These are phyloP conservation scores for Gracilaria domingensis DNA, from an alignment of 23 red algal genomes.

Conservation along the genomic window DNA sequence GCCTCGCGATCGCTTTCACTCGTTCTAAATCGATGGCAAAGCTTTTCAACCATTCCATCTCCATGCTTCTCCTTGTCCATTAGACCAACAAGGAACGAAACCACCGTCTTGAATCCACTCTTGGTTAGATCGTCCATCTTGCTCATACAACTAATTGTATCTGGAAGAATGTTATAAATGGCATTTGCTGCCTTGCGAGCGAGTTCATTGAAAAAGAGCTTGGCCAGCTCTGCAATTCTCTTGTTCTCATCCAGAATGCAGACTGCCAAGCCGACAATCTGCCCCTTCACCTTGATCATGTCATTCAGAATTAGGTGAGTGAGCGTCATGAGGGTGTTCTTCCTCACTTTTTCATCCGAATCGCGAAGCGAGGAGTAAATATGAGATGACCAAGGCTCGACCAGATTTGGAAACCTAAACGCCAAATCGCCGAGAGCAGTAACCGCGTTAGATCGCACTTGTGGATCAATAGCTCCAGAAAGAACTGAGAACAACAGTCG, in stretches of 20 bases:
- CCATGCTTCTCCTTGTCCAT: slow-evolving; percentile 81
- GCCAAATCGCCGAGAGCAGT: slow-evolving; percentile 87
- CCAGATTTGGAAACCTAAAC: slow-evolving; percentile 90
- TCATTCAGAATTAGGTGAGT: slow-evolving; percentile 95
- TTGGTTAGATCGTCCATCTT: slow-evolving; percentile 44
- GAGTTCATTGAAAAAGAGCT: slow-evolving; percentile 87
- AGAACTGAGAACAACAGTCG: slow-evolving; percentile 74
- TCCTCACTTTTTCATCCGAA: slow-evolving; percentile 66
- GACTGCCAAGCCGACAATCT: slow-evolving; percentile 82
- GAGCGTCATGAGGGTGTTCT: slow-evolving; percentile 82
- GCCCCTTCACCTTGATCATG: slow-evolving; percentile 94
- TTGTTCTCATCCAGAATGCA: slow-evolving; percentile 80
- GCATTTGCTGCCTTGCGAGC: slow-evolving; percentile 72
- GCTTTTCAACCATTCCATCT: slow-evolving; percentile 86
- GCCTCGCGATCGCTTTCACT: slow-evolving; percentile 47
- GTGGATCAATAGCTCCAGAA: slow-evolving; percentile 41
- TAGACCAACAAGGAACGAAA: slow-evolving; percentile 82
- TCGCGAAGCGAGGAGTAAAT: slow-evolving; percentile 81
- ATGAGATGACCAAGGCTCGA: slow-evolving; percentile 88
- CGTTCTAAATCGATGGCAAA: slow-evolving; percentile 89
- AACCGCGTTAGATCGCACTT: slow-evolving; percentile 79
- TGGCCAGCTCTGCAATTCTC: slow-evolving; percentile 70
- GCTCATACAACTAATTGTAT: slow-evolving; percentile 86
- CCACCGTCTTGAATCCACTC: slow-evolving; percentile 73
- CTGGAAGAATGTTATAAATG: slow-evolving; percentile 91